Evolutionary conservation across 352 stramenopile genomes (phyloP), one percentile per base, ranked within the genome.

Genomic region (Pythium vanterpoolii): DNA sequence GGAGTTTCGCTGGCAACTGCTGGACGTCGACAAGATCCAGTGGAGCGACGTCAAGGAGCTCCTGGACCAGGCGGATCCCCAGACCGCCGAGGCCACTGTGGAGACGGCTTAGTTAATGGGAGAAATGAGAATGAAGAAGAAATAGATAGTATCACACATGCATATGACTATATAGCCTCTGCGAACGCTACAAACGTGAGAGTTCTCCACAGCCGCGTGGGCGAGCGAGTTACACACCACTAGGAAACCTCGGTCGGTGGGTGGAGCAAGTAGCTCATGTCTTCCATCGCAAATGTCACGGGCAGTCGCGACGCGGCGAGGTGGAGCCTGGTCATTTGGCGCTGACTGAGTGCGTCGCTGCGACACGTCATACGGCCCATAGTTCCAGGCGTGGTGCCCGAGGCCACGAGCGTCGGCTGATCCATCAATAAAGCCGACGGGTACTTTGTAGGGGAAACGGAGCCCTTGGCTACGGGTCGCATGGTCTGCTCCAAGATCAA

Each of bases 1-100:
- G 9, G 76, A 88, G 44, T 88, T 90, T 62, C 76, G 76, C 3
- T 90, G 76, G 76, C 80, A 90, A 56, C 49, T 90, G 34, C 54
- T 87, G 13, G 80, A 90, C 45, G 36, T 71, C 1, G 56, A 67
- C 11, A 56, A 56, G 38, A 46, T 70, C 45, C 42, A 65, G 26
- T 79, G 71, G 71, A 36, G 23, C 27, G 38, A 65, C 23, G 62
- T 77, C 46, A 58, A 68, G 49, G 38, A 56, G 33, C 60, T 77
- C 14, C 34, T 77, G 4, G 66, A 69, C 26, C 40, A 65, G 7
- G 45, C 30, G 16, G 11, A 54, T 11, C 30, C 45, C 0, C 23
- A 24, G 8, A 30, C 39, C 13, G 49, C 30, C 6, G 48, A 47
- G 6, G 42, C 34, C 8, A 30, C 38, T 2, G 31, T 55, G 7